A percentile compares a stretch with the other conserved stretches of the same genome.
Conservation (phyloP, 257 asterid species). For the Forsythia viridissima region DNA sequence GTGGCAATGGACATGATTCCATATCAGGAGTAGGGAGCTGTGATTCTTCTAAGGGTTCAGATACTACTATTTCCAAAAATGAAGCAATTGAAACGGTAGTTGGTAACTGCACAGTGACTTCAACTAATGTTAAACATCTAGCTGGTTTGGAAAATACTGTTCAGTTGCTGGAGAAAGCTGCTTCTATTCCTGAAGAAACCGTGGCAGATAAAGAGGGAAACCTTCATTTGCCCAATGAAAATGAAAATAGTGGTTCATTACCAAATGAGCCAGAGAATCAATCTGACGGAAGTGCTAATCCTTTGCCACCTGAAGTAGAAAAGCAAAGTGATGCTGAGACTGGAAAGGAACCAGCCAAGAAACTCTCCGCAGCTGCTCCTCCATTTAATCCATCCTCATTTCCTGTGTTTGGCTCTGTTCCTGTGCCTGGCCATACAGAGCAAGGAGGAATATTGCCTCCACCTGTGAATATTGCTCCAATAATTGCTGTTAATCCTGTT, state of each 20-base stretch:
- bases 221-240: conserved; percentile 21
- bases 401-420: conserved; percentile 60
- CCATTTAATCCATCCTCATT: conserved; percentile 67
- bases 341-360: conserved; percentile 63
- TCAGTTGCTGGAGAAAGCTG: conserved; percentile 36
- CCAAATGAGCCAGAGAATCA: conserved; percentile 38
- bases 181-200: conserved; percentile 29
- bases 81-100: conserved; percentile 4
- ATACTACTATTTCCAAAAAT: conserved; percentile 6
- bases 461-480: conserved; percentile 59
- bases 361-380: conserved; percentile 85
- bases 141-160: conserved; percentile 28
- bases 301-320: conserved; percentile 41
- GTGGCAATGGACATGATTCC: conserved; percentile 20
- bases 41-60: conserved; percentile 29
- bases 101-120: conserved; percentile 23
- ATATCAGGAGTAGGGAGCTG: conserved; percentile 27
- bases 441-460: conserved; percentile 79
- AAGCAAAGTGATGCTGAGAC: conserved; percentile 51
- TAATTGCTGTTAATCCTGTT: conserved; percentile 56
- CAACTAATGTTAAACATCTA: conserved; percentile 26
- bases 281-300: conserved; percentile 24
- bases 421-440: conserved; percentile 56
- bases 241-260: conserved; percentile 19
- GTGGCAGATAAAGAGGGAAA: conserved; percentile 25